These are phyloP conservation scores for Curvularia verruculosa DNA, from an alignment of 2,329 filamentous ascomycete species.

Conservation along the genomic window DNA sequence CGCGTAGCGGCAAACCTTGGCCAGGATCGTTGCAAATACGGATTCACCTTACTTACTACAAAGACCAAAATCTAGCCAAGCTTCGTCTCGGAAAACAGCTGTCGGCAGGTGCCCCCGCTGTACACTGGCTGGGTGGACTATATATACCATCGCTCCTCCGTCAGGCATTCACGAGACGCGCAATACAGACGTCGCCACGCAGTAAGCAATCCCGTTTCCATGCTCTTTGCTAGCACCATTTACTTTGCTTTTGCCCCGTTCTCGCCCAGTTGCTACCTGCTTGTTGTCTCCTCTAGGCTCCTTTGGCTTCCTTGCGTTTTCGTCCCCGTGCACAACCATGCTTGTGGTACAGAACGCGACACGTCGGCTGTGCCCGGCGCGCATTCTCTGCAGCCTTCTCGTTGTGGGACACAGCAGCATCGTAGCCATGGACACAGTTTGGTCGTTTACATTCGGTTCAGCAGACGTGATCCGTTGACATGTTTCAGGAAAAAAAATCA, in stretches of 20 bases:
- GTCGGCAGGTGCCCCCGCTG: constrained; percentile 17
- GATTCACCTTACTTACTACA: neutral
- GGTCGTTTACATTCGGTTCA: neutral
- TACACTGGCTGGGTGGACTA: constrained; percentile 23
- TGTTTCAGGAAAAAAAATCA: constrained; percentile 10
- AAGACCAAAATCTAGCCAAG: neutral
- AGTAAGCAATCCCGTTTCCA: constrained; percentile 25
- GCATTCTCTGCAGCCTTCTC: constrained; percentile 1
- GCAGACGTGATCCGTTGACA: neutral
- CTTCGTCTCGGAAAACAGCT: constrained; percentile 7
- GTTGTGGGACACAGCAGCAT: neutral
- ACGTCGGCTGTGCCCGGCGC: constrained; percentile 16
- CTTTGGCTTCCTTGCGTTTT: constrained; percentile 26
- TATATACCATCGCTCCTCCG: constrained; percentile 17
- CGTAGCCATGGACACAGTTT: neutral
- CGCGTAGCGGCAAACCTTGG: constrained; percentile 5
- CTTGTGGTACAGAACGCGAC: constrained; percentile 36
- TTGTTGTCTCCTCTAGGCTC: constrained; percentile 8
- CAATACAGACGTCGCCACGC: constrained; percentile 29
- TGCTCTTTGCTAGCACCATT: constrained; percentile 2
- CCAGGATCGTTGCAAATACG: neutral
- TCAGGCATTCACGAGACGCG: constrained; percentile 44
- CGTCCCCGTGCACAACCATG: constrained; percentile 19
- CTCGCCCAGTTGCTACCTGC: constrained; percentile 5
- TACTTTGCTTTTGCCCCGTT: constrained; percentile 6